Base-by-base conservation (phyloP, 148 eudicot species). In the Bassia scoparia region DNA sequence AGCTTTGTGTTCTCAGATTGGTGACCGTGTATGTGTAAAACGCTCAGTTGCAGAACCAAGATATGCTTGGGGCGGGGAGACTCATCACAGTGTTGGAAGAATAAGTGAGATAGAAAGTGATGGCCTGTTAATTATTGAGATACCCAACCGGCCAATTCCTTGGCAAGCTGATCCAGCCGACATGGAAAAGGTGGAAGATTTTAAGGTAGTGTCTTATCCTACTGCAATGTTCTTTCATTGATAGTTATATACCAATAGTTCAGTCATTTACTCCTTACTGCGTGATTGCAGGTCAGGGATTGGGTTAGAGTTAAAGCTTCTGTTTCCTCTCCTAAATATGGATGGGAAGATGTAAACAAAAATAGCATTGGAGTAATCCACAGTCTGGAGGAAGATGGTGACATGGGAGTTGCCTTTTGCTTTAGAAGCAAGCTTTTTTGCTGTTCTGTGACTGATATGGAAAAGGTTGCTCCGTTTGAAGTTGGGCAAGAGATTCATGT, bases 161-260 rank as follows among this genome's bases (percentile, higher is more conserved):
- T 95, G 99, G 99, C 97, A 95, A 81, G 99, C 99, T 67, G 99
- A 95, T 87, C 94, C 99, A 54, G 84, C 99, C 53, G 99, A 95
- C 86, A 92, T 95, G 99, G 99, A 95, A 84, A 95, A 92, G 80
- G 85, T 95, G 84, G 99, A 91, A 74, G 88, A 91, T 78, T 92
- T 91, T 78, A 88, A 95, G 97, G 99, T 95, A 89, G 33, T 59
- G 11, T 82, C 21, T 73, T 56, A 72, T 76, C 74, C 41, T 33
- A 69, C 13, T 37, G 68, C n/a, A 63, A 2, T 62, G 24, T 0
- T 31, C 34, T 70, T 33, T 38, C 72, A 38, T 65, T 70, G 58
- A n/a, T 27, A 56, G 38, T 26, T 70, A 49, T 71, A 17, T 46
- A 41, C 44, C 54, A 17, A 69, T 34, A 26, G 27, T 67, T 49